Base-by-base conservation (phyloP, 257 asterid species). In the Nicotiana attenuata region DNA sequence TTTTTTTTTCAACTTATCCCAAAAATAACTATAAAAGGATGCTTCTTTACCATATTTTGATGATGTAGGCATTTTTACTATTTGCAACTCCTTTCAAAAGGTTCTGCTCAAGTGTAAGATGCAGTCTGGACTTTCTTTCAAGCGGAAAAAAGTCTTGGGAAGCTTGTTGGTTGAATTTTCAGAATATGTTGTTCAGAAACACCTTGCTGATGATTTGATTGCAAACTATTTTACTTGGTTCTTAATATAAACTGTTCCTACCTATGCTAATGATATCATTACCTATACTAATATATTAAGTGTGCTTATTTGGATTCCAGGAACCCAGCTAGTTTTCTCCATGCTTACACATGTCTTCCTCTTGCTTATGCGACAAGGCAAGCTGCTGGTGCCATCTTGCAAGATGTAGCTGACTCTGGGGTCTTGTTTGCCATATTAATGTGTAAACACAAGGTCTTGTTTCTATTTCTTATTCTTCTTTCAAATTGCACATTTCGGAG, bases 261-360 rank as follows among this genome's bases (percentile, higher is more conserved):
- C 79, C 79, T 15, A 17, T 73, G 57, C 61, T 47, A 73, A 22
- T 73, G 79, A 47, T 73, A 31, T 45, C 24, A 26, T 50, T 14
- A 22, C 60, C 41, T 50, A 24, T 50, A 24, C 63, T 47, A 73
- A 47, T 73, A 14, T 24, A 47, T 73, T 7, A 50, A 53, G 45
- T 65, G 65, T 65, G 31, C 79, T 20, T 81, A 28, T 79, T 86
- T 69, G 65, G 66, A 67, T 85, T 84, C 88, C 86, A 96, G 98
- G 98, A 94, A 94, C 85, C 99, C 99, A 41, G 94, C 98, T 83
- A 91, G 93, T 65, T 96, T 94, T 89, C 97, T 96, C 78, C 99
- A 93, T 88, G 98, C 99, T 80, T 96, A 94, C 87, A 87, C 99
- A 50, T 96, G 98, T 83, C 92, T 96, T 85, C 98, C 97, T 80